phyloP scores from a whole-genome alignment of 148 eudicot genomes.

The Rhododendron williamsianum region DNA sequence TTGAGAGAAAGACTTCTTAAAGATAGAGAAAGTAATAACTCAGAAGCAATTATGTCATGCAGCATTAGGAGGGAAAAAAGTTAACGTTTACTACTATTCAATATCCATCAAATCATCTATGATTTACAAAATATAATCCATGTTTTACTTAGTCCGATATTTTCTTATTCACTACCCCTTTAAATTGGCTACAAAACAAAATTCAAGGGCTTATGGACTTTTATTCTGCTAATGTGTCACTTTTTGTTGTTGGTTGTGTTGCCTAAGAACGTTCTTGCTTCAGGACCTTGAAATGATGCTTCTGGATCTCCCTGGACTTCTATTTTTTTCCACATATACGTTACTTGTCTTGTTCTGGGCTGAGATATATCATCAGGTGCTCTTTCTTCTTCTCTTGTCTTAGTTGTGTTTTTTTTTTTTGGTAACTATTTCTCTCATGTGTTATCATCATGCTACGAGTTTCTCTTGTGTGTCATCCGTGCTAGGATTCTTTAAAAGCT shows the following conservation, averaged over 20 bases:
- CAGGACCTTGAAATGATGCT: slow-evolving; percentile 56
- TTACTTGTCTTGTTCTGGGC: slow-evolving; percentile 74
- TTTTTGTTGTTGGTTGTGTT: neutral
- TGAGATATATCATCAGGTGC: slow-evolving; percentile 78
- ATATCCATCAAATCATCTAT: neutral
- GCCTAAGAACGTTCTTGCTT: neutral
- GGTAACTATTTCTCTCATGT: neutral
- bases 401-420: neutral
- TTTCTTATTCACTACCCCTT: neutral
- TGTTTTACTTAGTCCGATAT: neutral
- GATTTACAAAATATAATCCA: neutral
- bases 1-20: neutral
- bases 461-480: neutral
- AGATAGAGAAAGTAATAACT: neutral
- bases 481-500: neutral
- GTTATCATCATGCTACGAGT: neutral
- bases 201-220: neutral
- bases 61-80: neutral
- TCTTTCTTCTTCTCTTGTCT: neutral
- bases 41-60: neutral
- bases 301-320: slow-evolving; percentile 70
- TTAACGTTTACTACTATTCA: too few relatives aligned
- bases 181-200: neutral
- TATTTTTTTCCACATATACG: slow-evolving; percentile 71
- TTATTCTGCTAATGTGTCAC: neutral